Evolutionary conservation across 164 flowering plant genomes (phyloP), one percentile per base, ranked within the genome.

Genomic region (Tinospora cordifolia): DNA sequence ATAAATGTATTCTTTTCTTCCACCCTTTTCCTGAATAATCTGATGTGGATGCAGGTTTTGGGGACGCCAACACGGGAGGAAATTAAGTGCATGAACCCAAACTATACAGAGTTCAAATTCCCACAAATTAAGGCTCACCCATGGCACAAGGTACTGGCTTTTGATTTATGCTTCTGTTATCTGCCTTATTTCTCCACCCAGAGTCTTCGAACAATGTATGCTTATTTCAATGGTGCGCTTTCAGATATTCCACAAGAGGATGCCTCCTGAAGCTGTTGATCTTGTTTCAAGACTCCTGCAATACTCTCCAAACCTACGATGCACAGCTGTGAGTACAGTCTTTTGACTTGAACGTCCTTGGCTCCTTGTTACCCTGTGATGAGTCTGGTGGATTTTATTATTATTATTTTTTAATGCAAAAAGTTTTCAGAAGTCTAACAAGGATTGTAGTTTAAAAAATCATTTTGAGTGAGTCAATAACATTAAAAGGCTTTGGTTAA

Each of bases 51-150:
- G 67, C 82, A 90, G 97, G 90, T 91, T 62, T 79, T 91, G 81
- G 97, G 97, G 14, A 91, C 97, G 46, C 97, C 97, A 38, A 91
- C 97, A 2, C 81, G 97, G 77, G 97, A 91, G 82, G 97, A 91
- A 81, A 91, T 91, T 12, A 91, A 89, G 71, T 91, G 97, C 83
- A 91, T 91, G 97, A 91, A 91, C 70, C 97, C 91, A n/a, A 89
- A 89, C 68, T 91, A 91, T 66, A 89, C 92, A 7, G 97, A 91
- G 74, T 89, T 86, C 73, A 90, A 88, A 60, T 88, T 88, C 73
- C 96, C 92, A 25, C 96, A 90, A 76, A 90, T 90, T 57, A 90
- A 90, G 77, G 93, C 93, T 41, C 93, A 89, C 63, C 93, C 93
- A 47, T 89, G 97, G 93, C 91, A 89, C 81, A 91, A 91, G 92